A percentile compares a stretch with the other conserved stretches of the same genome.
Evolutionary conservation across 441 rosid species (phyloP).

Genomic region (Cnidoscolus chayamansa): DNA sequence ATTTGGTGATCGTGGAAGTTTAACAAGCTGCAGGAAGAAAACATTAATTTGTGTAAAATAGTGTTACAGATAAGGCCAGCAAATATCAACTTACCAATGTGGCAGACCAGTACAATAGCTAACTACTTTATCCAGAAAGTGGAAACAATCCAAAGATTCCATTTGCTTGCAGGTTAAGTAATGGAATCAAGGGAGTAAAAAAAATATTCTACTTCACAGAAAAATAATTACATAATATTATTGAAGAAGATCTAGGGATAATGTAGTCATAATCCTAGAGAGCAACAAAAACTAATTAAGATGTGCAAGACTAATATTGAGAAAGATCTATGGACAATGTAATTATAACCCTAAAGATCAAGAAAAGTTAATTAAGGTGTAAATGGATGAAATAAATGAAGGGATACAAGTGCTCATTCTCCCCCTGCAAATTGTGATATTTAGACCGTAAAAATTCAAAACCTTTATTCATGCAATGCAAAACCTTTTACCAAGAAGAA

Average conservation of each 20-base stretch:
- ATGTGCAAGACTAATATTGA: not conserved
- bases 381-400: not conserved
- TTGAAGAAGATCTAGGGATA: not conserved
- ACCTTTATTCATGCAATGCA: not conserved
- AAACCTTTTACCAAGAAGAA: not conserved
- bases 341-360: not conserved
- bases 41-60: conserved; percentile 15
- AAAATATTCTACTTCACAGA: not conserved
- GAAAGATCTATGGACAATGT: not conserved
- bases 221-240: not conserved
- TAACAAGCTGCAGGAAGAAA: conserved; percentile 63
- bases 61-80: conserved; percentile 6
- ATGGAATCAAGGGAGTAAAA: too few species aligned
- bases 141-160: not conserved
- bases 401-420: not conserved
- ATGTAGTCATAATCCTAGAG: not conserved
- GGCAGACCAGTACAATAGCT: not conserved
- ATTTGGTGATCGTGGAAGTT: conserved; percentile 85
- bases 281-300: not conserved
- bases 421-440: not conserved
- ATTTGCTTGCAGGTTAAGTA: not conserved
- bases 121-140: not conserved
- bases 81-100: not conserved
- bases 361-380: not conserved
- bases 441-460: not conserved